Conservation (phyloP, 768 basidiomycete species). For the Russula dissimulans region DNA sequence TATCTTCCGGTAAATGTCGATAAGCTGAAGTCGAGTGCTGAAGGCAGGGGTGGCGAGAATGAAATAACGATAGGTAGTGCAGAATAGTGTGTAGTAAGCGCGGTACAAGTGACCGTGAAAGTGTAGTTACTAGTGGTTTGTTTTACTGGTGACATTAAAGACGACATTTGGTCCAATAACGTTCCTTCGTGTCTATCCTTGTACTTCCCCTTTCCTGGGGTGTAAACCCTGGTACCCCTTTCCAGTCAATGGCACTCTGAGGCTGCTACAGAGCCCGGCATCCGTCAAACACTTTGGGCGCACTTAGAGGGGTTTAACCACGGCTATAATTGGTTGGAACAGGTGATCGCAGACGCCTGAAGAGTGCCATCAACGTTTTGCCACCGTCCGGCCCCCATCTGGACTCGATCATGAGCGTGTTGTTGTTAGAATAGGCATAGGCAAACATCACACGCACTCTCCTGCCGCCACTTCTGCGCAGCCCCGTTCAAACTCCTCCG, state of each 20-base stretch:
- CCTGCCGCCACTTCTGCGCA: constrained; percentile 65
- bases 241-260: not conserved
- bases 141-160: too few relatives aligned
- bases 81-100: too few relatives aligned
- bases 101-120: too few relatives aligned
- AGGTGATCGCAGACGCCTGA: constrained; percentile 58
- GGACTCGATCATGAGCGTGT: constrained; percentile 5
- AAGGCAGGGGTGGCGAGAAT: too few relatives aligned
- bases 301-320: constrained; percentile 1
- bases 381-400: constrained; percentile 70
- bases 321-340: constrained; percentile 23
- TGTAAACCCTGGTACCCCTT: not conserved
- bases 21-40: too few relatives aligned
- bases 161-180: too few relatives aligned
- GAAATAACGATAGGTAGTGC: too few relatives aligned
- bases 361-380: constrained; percentile 55
- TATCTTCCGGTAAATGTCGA: not conserved
- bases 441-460: constrained; percentile 37
- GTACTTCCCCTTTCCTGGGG: too few relatives aligned
- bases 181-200: too few relatives aligned
- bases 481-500: constrained; percentile 57
- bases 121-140: too few relatives aligned
- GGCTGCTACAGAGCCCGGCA: not conserved
- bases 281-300: not conserved
- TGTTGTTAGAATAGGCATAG: not conserved